Percentiles rank a stretch among this genome's conserved stretches.
Conservation (phyloP, 139 green algal genomes). For the Tetraselmis striata region DNA sequence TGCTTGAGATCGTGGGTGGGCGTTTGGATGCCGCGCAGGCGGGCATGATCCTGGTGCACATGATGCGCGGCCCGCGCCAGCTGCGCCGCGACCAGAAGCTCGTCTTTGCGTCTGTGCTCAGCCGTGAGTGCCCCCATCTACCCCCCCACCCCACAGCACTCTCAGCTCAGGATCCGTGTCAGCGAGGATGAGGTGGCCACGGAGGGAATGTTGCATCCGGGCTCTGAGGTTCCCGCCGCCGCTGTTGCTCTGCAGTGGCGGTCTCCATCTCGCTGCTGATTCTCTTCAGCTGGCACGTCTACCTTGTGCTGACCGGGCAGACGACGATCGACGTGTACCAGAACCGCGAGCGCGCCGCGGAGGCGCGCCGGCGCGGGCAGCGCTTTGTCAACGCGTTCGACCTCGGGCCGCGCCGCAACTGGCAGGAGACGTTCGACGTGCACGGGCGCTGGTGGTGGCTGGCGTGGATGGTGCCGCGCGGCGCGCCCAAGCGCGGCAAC, state of each 20-base stretch:
- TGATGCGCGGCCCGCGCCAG: neutral
- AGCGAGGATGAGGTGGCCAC: no score
- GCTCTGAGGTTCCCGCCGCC: no score
- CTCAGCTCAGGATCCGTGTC: no score
- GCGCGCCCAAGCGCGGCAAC: slow-evolving; percentile 1
- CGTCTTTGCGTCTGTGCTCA: neutral
- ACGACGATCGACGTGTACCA: slow-evolving; percentile 49
- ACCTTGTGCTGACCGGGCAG: slow-evolving; percentile 46
- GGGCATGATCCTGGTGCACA: neutral
- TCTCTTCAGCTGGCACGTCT: slow-evolving; percentile 53
- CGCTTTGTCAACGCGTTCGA: slow-evolving; percentile 45
- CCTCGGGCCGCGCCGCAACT: slow-evolving; percentile 40
- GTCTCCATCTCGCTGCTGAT: neutral
- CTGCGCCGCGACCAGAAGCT: neutral
- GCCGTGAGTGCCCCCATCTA: neutral
- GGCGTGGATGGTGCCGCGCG: slow-evolving; percentile 32
- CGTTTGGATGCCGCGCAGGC: neutral
- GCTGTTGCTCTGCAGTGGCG: no score
- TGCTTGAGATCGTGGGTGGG: neutral
- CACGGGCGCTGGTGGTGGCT: slow-evolving; percentile 48
- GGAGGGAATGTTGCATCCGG: no score
- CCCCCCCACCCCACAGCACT: no score
- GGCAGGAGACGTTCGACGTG: slow-evolving; percentile 47
- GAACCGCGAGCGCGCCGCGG: slow-evolving; percentile 10
- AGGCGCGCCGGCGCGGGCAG: slow-evolving; percentile 17